Conservation (phyloP, 805 yeast species). For the Ogataea degrootiae region DNA sequence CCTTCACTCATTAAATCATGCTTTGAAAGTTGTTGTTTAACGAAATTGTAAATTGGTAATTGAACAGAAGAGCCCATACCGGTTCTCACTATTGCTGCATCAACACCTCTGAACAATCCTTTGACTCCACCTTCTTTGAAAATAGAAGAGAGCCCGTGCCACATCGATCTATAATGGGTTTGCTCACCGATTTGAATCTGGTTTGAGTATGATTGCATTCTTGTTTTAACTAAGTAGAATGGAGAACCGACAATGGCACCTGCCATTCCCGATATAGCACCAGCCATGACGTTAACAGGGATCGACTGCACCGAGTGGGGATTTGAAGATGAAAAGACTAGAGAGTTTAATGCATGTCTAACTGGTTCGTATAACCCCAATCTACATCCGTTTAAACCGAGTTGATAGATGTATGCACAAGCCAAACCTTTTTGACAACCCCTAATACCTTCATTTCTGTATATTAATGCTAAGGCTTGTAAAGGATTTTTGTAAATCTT, state of each 20-base stretch:
- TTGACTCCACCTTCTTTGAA: conserved; percentile 62
- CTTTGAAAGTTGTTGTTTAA: conserved; percentile 58
- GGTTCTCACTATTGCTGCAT: conserved; percentile 90
- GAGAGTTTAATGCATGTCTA: conserved; percentile 52
- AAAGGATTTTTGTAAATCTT: conserved; percentile 71
- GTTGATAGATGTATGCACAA: conserved; percentile 87
- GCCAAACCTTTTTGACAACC: conserved; percentile 88
- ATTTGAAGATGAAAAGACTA: conserved; percentile 48
- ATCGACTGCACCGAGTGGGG: conserved; percentile 44
- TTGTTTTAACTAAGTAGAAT: conserved; percentile 83
- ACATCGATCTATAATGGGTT: conserved; percentile 71
- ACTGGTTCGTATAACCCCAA: conserved; percentile 91
- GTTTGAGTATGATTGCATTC: conserved; percentile 89
- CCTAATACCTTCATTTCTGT: conserved; percentile 73
- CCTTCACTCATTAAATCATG: conserved; percentile 56
- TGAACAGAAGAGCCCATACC: conserved; percentile 96
- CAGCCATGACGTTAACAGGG: conserved; percentile 68
- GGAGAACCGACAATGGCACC: conserved; percentile 93
- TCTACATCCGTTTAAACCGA: conserved; percentile 90
- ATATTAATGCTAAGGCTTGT: conserved; percentile 75
- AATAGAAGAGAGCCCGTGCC: conserved; percentile 64
- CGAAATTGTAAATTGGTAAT: conserved; percentile 80
- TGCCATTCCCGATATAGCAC: conserved; percentile 78
- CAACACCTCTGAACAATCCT: conserved; percentile 87
- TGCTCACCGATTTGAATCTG: conserved; percentile 79